phyloP scores from a whole-genome alignment of 352 stramenopile species.

The Phytopythium mirpurense region DNA sequence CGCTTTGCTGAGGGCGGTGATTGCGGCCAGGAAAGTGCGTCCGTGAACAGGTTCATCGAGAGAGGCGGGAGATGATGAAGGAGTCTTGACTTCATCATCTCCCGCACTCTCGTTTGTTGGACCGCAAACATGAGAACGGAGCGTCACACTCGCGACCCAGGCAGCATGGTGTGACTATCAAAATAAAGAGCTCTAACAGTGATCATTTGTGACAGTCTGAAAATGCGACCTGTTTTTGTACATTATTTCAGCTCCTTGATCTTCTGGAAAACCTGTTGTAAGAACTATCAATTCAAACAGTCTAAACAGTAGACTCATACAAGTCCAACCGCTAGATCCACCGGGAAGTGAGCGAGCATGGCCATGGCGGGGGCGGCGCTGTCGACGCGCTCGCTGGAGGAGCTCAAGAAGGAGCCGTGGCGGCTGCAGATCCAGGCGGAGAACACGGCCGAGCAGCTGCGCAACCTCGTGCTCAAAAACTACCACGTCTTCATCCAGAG shows the following conservation, averaged over 20 bases:
- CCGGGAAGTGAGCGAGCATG: background rate
- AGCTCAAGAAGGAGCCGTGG: constrained; percentile 84
- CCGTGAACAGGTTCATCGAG: background rate
- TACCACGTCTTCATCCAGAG: constrained; percentile 91
- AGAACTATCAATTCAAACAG: no score
- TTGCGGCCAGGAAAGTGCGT: background rate
- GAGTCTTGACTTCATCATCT: constrained; percentile 1
- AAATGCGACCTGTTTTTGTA: no score
- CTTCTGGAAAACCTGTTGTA: no score
- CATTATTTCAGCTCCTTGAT: no score
- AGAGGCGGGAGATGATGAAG: no score
- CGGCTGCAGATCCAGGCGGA: constrained; percentile 80
- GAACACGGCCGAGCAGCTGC: constrained; percentile 67
- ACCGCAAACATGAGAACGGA: background rate
- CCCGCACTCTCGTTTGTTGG: background rate
- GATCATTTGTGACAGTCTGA: background rate
- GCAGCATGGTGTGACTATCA: constrained; percentile 1
- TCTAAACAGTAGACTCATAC: no score
- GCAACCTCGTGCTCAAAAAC: constrained; percentile 81
- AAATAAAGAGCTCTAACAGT: background rate
- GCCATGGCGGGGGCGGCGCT: constrained; percentile 22
- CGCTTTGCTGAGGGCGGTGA: background rate
- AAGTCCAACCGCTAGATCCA: no score
- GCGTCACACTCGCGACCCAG: background rate
- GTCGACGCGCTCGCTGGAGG: constrained; percentile 60